Percentiles rank a stretch among this genome's conserved stretches.
Conservation (phyloP, 192 early-diverging fungal species). For the Chytriomyces sp. region DNA sequence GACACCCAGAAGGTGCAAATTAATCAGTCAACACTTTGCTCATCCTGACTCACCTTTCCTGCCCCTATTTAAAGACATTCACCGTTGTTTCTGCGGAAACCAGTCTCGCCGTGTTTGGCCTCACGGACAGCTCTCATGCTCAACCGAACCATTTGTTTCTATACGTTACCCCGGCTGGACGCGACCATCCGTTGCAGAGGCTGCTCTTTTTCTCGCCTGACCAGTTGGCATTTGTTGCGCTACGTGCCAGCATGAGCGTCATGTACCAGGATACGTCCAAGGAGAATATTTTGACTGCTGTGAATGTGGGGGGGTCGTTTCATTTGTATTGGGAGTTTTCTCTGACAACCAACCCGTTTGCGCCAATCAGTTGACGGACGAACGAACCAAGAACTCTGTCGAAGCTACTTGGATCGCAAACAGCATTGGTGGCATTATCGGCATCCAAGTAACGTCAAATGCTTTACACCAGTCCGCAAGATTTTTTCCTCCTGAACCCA, state of each 20-base stretch:
- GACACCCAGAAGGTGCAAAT: slow-evolving; percentile 15
- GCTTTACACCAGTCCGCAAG: neutral
- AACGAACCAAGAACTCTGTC: neutral
- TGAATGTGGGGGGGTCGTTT: neutral
- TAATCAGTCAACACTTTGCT: neutral
- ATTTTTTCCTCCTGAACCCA: neutral
- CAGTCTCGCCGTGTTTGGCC: slow-evolving; percentile 9
- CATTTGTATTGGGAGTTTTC: neutral
- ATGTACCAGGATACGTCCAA: slow-evolving; percentile 4
- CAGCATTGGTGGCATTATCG: slow-evolving; percentile 15
- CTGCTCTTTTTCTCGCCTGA: slow-evolving; percentile 21
- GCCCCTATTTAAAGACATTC: neutral
- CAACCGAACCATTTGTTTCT: slow-evolving; percentile 27
- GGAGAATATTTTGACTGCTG: slow-evolving; percentile 4
- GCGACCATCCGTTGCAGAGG: slow-evolving; percentile 2
- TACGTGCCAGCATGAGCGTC: slow-evolving; percentile 4
- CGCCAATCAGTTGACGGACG: neutral
- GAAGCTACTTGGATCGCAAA: slow-evolving; percentile 26
- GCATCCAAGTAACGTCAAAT: slow-evolving; percentile 14
- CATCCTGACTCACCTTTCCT: neutral
- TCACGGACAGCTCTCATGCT: slow-evolving; percentile 5
- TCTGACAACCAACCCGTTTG: neutral
- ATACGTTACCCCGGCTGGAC: slow-evolving; percentile 15
- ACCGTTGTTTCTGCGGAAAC: neutral
- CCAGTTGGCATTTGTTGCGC: slow-evolving; percentile 12